phyloP scores from a whole-genome alignment of 352 stramenopile species.

The Phytophthora pinifolia region DNA sequence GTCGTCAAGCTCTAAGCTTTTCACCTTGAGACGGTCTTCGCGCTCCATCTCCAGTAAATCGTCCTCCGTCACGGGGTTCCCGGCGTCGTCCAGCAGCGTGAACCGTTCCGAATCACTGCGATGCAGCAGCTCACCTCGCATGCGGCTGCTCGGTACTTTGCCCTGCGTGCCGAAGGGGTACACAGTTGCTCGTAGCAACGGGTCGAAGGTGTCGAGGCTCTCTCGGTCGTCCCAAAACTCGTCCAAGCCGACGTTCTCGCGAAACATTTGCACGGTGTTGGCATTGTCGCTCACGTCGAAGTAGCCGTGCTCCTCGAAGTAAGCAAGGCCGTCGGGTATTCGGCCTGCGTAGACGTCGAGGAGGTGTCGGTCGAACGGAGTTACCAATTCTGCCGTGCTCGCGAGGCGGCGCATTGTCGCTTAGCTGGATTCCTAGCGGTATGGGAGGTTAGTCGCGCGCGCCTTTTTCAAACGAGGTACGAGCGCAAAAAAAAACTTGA shows the following conservation, averaged over 20 bases:
- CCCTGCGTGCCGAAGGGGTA: slow-evolving; percentile 34
- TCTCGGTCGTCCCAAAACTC: slow-evolving; percentile 64
- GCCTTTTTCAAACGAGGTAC: slow-evolving; percentile 28
- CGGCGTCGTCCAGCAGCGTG: slow-evolving; percentile 57
- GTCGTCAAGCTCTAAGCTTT: slow-evolving; percentile 57
- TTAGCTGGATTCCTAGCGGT: slow-evolving; percentile 11
- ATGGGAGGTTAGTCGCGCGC: slow-evolving; percentile 11
- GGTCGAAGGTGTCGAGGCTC: slow-evolving; percentile 31
- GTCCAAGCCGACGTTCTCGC: slow-evolving; percentile 63
- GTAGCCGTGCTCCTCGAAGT: slow-evolving; percentile 78
- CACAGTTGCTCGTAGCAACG: slow-evolving; percentile 24
- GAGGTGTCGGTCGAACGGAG: slow-evolving; percentile 63
- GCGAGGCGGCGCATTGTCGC: slow-evolving; percentile 10
- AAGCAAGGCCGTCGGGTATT: slow-evolving; percentile 50
- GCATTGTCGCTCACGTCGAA: slow-evolving; percentile 68
- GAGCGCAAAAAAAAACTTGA: slow-evolving; percentile 27
- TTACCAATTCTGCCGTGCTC: slow-evolving; percentile 19
- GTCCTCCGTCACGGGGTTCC: slow-evolving; percentile 57
- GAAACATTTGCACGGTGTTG: slow-evolving; percentile 82
- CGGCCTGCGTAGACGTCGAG: slow-evolving; percentile 57
- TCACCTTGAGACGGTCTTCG: slow-evolving; percentile 48
- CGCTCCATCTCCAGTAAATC: slow-evolving; percentile 47
- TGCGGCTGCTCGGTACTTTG: slow-evolving; percentile 34
- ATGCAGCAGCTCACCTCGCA: slow-evolving; percentile 25
- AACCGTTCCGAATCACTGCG: slow-evolving; percentile 43